Base-by-base conservation (phyloP, 805 yeast genomes). In the Candida andamanensis region DNA sequence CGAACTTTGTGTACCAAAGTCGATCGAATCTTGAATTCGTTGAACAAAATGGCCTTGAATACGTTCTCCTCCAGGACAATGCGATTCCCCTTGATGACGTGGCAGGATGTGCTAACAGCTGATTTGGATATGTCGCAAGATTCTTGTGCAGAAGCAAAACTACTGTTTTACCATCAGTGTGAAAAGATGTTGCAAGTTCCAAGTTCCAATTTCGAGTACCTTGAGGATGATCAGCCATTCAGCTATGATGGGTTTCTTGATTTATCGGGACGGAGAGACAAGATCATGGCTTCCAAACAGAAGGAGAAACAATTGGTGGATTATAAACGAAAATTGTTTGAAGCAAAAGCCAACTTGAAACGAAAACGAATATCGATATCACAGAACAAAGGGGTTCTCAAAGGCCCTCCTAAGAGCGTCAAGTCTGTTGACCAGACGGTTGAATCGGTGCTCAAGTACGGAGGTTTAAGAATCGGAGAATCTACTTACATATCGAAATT, bases 101-200 rank as follows among this genome's bases (percentile, higher is more conserved):
- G 67, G 67, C 59, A 52, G 27, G 55, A 58, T 24, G 40, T 58
- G 2, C 31, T 60, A 6, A 28, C 49, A 8, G 49, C 57, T 9
- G 52, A 50, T 1, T 20, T 54, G 12, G 36, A 38, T 14, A 30
- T 38, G 4, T 48, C 36, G 4, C 22, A 44, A 6, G 41, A 15
- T n/a, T 13, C 19, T 6, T 12, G 26, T 12, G 12, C 10, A 3
- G 12, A 15, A 28, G 11, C 12, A 11, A 4, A 21, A 4, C 10
- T 24, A 12, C 4, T 8, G 15, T 3, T 30, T 52, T 56, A 56
- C 38, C 32, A 39, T 4, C 40, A 41, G 29, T 52, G 60, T 37
- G 55, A 56, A 16, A 20, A 32, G 9, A 30, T 57, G 26, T 60
- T 64, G 26, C 45, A 44, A 6, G 42, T 49, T 7, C 45, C 45